Evolutionary conservation across 2,329 filamentous ascomycete species (phyloP).

Genomic region (Fusarium transvaalense): DNA sequence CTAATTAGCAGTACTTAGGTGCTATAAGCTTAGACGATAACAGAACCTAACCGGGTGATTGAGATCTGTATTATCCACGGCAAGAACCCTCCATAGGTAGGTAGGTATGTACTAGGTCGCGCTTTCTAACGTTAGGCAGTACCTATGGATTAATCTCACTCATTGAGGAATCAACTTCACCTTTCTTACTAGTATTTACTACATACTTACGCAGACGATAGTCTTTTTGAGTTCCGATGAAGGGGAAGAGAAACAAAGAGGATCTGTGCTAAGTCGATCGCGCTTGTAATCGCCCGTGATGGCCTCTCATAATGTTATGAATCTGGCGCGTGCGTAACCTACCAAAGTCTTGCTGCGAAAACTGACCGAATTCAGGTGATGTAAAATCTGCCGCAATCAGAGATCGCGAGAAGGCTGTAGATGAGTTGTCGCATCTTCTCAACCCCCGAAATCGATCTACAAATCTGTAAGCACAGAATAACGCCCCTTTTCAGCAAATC

Average conservation of each 20-base stretch:
- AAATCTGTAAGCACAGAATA: constrained; percentile 52
- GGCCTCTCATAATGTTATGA: constrained; percentile 54
- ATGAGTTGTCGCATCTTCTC: constrained; percentile 57
- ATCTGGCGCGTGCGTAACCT: constrained; percentile 51
- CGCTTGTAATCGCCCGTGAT: constrained; percentile 45
- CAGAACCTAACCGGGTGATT: not conserved
- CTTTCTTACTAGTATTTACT: not conserved
- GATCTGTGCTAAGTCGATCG: constrained; percentile 1
- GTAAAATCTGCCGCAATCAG: constrained; percentile 54
- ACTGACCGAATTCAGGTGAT: constrained; percentile 48
- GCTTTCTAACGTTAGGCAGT: constrained; percentile 2
- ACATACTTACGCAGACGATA: not conserved
- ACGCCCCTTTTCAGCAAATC: not conserved
- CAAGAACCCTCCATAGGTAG: too few species aligned
- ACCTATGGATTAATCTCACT: not conserved
- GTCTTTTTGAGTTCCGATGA: constrained; percentile 9
- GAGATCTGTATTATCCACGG: too few species aligned
- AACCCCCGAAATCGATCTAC: constrained; percentile 54
- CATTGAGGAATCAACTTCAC: not conserved
- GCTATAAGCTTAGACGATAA: constrained; percentile 17
- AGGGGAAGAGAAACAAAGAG: not conserved
- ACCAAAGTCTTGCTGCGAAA: not conserved
- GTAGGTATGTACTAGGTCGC: constrained; percentile 1
- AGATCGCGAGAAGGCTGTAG: constrained; percentile 57
- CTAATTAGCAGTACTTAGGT: too few species aligned